phyloP scores from a whole-genome alignment of 2,329 filamentous ascomycete species.

The Colletotrichum gigasporum region DNA sequence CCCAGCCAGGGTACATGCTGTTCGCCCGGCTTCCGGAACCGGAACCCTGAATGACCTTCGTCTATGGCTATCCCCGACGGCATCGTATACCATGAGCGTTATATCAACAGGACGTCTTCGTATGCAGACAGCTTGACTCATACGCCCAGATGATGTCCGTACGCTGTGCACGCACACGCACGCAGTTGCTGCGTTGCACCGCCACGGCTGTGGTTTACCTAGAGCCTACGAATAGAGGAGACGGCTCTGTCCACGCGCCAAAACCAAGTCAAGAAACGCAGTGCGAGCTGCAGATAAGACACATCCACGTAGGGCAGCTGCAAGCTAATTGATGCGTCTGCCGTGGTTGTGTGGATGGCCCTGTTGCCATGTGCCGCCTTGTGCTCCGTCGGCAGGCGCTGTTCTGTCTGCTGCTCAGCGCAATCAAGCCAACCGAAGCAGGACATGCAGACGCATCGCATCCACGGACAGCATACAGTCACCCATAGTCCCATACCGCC shows the following conservation, averaged over 20 bases:
- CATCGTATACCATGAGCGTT: background rate
- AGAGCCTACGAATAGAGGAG: constrained; percentile 8
- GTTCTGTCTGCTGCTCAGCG: too few species aligned
- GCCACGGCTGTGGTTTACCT: background rate
- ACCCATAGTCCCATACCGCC: background rate
- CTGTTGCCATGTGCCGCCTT: background rate
- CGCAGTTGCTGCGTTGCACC: constrained; percentile 3
- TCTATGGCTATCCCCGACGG: background rate
- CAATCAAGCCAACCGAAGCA: too few species aligned
- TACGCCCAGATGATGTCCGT: background rate
- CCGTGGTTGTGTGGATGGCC: background rate
- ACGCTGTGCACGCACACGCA: background rate
- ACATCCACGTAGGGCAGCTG: constrained; percentile 27
- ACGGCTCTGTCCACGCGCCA: constrained; percentile 7
- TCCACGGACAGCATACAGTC: background rate
- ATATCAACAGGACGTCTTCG: background rate
- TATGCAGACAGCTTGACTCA: constrained; percentile 2
- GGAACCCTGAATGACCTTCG: constrained; percentile 1
- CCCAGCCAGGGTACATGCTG: background rate
- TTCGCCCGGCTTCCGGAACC: constrained; percentile 2
- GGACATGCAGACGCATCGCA: too few species aligned
- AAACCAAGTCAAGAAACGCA: constrained; percentile 4
- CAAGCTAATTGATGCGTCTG: constrained; percentile 19
- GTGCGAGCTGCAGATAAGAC: constrained; percentile 26
- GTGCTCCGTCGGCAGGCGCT: background rate